Base-by-base conservation (phyloP, 2,329 filamentous ascomycete genomes). In the Colletotrichum sp. region DNA sequence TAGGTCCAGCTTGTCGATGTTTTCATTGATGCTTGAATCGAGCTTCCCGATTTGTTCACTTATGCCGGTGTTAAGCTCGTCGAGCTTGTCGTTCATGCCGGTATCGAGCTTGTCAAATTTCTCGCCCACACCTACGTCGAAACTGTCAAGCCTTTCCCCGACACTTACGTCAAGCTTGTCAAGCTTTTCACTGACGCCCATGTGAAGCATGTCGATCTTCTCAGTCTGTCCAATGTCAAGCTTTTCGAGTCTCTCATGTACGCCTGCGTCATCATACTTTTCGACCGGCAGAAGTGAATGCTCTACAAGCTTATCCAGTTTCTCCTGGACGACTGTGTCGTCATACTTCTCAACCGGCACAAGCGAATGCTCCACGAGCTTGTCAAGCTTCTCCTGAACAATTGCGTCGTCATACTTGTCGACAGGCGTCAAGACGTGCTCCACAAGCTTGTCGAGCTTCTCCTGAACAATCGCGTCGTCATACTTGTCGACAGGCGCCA, bases 281-380 rank as follows among this genome's bases (percentile, higher is more conserved):
- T 78, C 77, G 6, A 73, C 57, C n/a, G 76, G 72, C 5, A 71
- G 43, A 5, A 68, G 32, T 16, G 43, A 28, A 38, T 75, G 67
- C 63, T 77, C 73, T 18, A 71, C 57, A 15, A 74, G 32, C 60
- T 74, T 71, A 28, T 74, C 72, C 2, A 74, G 67, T 34, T 74
- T 74, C 15, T 74, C 67, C 16, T 66, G 67, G 28, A 66, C 60
- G 6, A n/a, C n/a, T 5, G 60, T 21, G n/a, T 74, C 72, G 36
- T 74, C 73, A 24, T 73, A 75, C 57, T 75, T 75, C 12, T 73
- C 73, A 15, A 34, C 32, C 15, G 70, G 73, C 10, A 61, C 57
- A 8, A 28, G 88, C 32, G 90, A 92, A 80, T 94, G 92, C 67
- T 90, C 91, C 48, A 95, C 87, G 6, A 94, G 85, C 77, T 78